phyloP scores from a whole-genome alignment of 306 rosid genomes.

The Myrica gale region DNA sequence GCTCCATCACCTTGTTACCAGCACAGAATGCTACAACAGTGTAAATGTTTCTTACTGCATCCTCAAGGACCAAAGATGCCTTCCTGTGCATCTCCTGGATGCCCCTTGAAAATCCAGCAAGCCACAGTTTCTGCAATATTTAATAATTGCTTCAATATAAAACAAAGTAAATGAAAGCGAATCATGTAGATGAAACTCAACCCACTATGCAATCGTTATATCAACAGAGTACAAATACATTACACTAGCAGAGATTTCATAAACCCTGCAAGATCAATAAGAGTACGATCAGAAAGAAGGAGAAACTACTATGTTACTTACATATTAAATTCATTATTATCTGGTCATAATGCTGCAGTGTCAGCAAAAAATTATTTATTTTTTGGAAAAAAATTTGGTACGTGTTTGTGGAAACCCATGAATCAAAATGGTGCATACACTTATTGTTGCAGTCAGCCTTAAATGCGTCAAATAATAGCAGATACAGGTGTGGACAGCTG shows the following conservation, averaged over 20 bases:
- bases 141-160: slow-evolving; percentile 2
- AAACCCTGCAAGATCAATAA: background rate
- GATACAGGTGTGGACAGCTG: background rate
- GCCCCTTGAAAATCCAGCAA: slow-evolving; percentile 98
- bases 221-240: background rate
- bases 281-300: background rate
- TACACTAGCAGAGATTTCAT: background rate
- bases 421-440: background rate
- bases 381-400: background rate
- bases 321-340: background rate
- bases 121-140: slow-evolving; percentile 90
- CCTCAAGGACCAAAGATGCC: slow-evolving; percentile 99
- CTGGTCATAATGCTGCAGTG: background rate
- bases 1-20: slow-evolving; percentile 98
- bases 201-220: background rate
- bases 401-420: background rate
- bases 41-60: slow-evolving; percentile 97
- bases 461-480: background rate
- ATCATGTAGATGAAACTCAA: background rate
- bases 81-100: slow-evolving; percentile 99
- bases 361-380: background rate
- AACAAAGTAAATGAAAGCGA: background rate
- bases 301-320: background rate
- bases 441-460: background rate
- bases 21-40: slow-evolving; percentile 99